Base-by-base conservation (phyloP, 192 early-diverging fungal species). In the Lobosporangium transversale region DNA sequence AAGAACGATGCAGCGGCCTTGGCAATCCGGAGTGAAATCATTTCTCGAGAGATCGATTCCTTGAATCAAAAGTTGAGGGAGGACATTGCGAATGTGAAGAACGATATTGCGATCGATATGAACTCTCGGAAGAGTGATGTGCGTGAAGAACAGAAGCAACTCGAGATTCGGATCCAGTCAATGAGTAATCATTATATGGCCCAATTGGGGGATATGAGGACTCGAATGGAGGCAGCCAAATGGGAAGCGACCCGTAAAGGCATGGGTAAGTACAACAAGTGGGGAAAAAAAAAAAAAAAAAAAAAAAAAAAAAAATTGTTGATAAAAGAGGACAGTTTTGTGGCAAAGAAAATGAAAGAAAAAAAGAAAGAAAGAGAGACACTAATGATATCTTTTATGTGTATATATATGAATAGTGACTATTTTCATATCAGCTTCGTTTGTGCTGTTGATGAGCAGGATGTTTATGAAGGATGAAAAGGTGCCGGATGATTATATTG, bases 111-210 rank as follows among this genome's bases (percentile, higher is more conserved):
- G 23, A 89, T 98, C 59, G 96, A 98, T 67, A 79, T 98, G 78
- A 98, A 94, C 78, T 92, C 92, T 68, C 91, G 92, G 66, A 94
- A 93, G 67, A 87, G 92, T 44, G 96, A 98, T 37, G 87, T 86
- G 9, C 82, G 88, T 23, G 92, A 92, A 53, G 85, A 91, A 24
- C 89, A 93, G 73, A 94, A 94, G 62, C 83, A 81, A 30, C 86
- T 92, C 66, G 91, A 92, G 57, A 87, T 92, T 81, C 68, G 83
- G 62, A 88, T 92, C n/a, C 92, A 95, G 53, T 90, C 92, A 52
- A 85, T 96, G 62, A 90, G 93, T 49, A 94, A 93, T 67, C 93
- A 93, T 68, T 92, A 93, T 59, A 91, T 92, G 65, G 84, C 95
- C n/a, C 73, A 85, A 15, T 66, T 94, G 29, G 92, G 92, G 55